Conservation (phyloP, 257 asterid species). For the Anisodus acutangulus region DNA sequence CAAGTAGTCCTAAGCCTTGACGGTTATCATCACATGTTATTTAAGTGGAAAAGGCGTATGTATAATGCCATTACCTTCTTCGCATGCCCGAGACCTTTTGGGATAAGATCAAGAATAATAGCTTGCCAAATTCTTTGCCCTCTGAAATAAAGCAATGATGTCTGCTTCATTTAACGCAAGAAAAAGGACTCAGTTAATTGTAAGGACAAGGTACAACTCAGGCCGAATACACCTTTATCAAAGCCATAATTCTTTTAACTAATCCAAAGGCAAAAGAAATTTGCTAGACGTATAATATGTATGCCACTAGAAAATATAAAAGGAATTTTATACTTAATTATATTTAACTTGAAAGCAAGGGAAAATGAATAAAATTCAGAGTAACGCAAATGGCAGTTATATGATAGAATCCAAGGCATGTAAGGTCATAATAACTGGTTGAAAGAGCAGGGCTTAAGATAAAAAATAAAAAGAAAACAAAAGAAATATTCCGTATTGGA, state of each 20-base stretch:
- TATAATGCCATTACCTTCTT: constrained; percentile 55
- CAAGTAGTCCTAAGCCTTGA: not conserved
- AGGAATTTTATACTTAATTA: not conserved
- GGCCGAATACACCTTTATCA: not conserved
- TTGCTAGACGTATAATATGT: not conserved
- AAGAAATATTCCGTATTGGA: not conserved
- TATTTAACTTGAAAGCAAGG: constrained; percentile 16
- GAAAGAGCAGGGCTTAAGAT: not conserved
- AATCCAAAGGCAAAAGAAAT: constrained; percentile 24
- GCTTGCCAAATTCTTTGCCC: constrained; percentile 94
- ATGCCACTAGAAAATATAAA: not conserved
- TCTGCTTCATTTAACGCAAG: constrained; percentile 58
- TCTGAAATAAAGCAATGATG: constrained; percentile 82
- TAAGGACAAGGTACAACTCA: constrained; percentile 15
- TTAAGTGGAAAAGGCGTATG: not conserved
- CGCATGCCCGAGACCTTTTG: constrained; percentile 76
- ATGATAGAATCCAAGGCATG: constrained; percentile 3
- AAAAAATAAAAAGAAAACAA: not conserved
- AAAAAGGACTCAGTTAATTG: constrained; percentile 17
- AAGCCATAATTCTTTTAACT: not conserved
- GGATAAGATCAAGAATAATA: constrained; percentile 79
- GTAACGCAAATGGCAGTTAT: not conserved
- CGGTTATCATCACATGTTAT: not conserved
- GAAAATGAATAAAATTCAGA: not conserved
- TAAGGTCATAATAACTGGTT: not conserved